Evolutionary conservation across 495 filamentous ascomycete genomes (phyloP).

Genomic region (Neurospora sp.): DNA sequence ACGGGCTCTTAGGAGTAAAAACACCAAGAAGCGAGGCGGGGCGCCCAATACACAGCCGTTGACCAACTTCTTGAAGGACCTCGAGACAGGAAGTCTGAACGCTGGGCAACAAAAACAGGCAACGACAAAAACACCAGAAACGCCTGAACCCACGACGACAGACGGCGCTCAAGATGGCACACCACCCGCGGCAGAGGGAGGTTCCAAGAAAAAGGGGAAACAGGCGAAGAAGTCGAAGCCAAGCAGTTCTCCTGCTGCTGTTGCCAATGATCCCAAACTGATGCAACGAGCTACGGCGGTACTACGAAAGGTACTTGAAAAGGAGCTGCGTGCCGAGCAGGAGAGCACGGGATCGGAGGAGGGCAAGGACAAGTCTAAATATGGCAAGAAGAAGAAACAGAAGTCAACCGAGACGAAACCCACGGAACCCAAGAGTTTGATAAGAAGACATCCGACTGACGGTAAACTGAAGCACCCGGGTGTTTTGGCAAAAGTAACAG

Average conservation of each 20-base stretch:
- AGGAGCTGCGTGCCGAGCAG: neutral
- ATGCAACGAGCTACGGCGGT: neutral
- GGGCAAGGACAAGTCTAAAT: neutral
- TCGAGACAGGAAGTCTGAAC: neutral
- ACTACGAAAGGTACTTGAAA: neutral
- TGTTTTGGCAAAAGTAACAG: neutral
- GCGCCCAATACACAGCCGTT: neutral
- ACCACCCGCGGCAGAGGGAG: neutral
- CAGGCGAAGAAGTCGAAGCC: conserved; percentile 6
- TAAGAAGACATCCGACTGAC: neutral
- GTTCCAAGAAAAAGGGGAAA: conserved; percentile 7
- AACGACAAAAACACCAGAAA: neutral
- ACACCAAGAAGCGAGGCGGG: neutral
- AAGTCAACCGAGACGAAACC: neutral
- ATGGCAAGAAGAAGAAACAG: neutral
- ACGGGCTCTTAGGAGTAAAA: neutral
- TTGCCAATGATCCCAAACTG: neutral
- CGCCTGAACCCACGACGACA: neutral
- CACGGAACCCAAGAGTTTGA: neutral
- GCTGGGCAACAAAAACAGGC: neutral
- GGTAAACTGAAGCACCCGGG: neutral
- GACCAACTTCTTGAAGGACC: neutral
- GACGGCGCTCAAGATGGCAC: neutral
- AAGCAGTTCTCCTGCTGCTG: neutral
- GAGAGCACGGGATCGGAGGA: neutral